Evolutionary conservation across 345 rosid genomes (phyloP).

Genomic region (Populus ilicifolia): DNA sequence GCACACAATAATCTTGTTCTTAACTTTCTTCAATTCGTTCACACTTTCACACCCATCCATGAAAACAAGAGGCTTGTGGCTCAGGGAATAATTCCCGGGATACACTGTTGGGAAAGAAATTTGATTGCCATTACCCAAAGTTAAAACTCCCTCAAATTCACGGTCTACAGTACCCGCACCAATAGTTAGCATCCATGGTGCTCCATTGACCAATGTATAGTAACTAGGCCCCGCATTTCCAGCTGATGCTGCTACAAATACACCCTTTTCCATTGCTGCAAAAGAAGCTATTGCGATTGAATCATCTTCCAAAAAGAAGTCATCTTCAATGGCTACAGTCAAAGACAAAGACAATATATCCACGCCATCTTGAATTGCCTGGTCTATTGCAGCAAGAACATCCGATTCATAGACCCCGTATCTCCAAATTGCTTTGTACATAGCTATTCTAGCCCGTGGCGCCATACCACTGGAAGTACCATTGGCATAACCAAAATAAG

Average conservation of each 20-base stretch:
- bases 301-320: slow-evolving; percentile 22
- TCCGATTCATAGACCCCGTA: slow-evolving; percentile 35
- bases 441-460: slow-evolving; percentile 34
- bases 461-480: slow-evolving; percentile 41
- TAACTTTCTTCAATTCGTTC: slow-evolving; percentile 23
- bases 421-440: slow-evolving; percentile 40
- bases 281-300: slow-evolving; percentile 42
- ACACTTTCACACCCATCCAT: slow-evolving; percentile 32
- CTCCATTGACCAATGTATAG: slow-evolving; percentile 35
- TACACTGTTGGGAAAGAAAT: slow-evolving; percentile 29
- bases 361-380: slow-evolving; percentile 45
- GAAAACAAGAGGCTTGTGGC: slow-evolving; percentile 19
- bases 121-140: slow-evolving; percentile 22
- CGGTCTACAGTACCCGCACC: slow-evolving; percentile 40
- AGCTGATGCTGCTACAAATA: slow-evolving; percentile 45
- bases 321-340: slow-evolving; percentile 5
- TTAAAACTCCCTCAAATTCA: slow-evolving; percentile 30
- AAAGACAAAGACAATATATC: slow-evolving; percentile 42
- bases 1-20: slow-evolving; percentile 34
- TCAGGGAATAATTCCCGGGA: slow-evolving; percentile 29
- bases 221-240: slow-evolving; percentile 39
- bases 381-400: slow-evolving; percentile 49
- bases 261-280: slow-evolving; percentile 33
- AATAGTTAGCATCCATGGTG: slow-evolving; percentile 42
- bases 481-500: slow-evolving; percentile 42